These are phyloP conservation scores for Termitomyces sp. DNA, from an alignment of 768 basidiomycete genomes.

Conservation along the genomic window DNA sequence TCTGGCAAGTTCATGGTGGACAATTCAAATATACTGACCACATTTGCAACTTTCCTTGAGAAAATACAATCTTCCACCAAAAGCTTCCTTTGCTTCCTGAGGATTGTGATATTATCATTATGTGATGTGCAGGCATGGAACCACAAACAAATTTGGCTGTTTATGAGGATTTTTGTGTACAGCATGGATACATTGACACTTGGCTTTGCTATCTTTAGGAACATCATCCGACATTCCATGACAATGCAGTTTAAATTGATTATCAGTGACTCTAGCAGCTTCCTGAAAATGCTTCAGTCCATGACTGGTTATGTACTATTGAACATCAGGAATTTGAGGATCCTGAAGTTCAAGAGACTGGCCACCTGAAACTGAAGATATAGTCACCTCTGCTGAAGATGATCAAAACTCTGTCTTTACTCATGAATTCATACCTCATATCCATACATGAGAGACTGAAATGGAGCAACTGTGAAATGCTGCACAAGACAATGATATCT, in stretches of 20 bases:
- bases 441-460: background rate
- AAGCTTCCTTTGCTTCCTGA: background rate
- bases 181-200: background rate
- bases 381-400: background rate
- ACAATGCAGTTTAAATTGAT: background rate
- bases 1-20: background rate
- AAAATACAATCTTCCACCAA: background rate
- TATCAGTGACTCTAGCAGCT: background rate
- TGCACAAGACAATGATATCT: too few species aligned
- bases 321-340: too few species aligned
- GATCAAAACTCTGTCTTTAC: background rate
- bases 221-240: background rate
- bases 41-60: constrained; percentile 1
- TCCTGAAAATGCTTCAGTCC: background rate
- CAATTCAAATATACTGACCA: background rate
- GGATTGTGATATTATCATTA: background rate
- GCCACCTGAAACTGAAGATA: too few species aligned
- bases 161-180: background rate
- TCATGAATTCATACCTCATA: background rate
- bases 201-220: background rate
- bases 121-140: background rate
- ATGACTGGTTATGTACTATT: too few species aligned
- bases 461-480: background rate
- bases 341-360: too few species aligned
- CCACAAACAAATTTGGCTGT: background rate